Base-by-base conservation (phyloP, 441 rosid species). In the Omphalea diandra region DNA sequence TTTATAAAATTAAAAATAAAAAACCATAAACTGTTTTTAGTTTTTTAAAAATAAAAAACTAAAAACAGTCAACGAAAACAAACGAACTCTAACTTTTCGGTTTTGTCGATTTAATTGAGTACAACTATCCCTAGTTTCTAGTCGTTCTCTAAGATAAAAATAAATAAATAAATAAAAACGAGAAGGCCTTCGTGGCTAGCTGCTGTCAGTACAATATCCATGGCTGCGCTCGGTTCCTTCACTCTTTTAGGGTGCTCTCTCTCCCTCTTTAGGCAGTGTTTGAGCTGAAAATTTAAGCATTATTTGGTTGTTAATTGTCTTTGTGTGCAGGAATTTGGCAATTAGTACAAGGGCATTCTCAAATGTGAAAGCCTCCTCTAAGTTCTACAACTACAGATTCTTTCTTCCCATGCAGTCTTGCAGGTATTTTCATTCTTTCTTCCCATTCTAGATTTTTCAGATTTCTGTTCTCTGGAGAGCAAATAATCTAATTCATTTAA, bases 211-310 rank as follows among this genome's bases (percentile, higher is more conserved):
- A 62, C 40, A 41, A 24, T 26, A 14, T 50, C 86, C 31, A 86
- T 86, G 93, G 92, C 90, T 56, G 76, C 81, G 29, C 35, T 81
- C 31, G 58, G 74, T 67, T 82, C 90, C 36, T 73, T 75, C 68
- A 75, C 83, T 80, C 80, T 83, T 8, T 82, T 87, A 52, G 81
- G 90, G 97, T 84, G 69, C 64, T 75, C 63, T 65, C 69, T 31
- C 63, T 73, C 66, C 32, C 62, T 47, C 57, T 73, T 67, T 66
- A 66, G 10, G 53, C 40, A 8, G 32, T 3, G 24, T 14, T 20
- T 20, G 43, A 6, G 10, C 29, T 59, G 36, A 9, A 20, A 68
- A 10, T 44, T 11, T 8, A 32, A 63, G 56, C 53, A 50, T 8
- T 60, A 4, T 24, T 31, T 26, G 66, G 64, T 40, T 56, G 11